A percentile compares a stretch with the other conserved stretches of the same genome.
Evolutionary conservation across 176 grass and related monocot species (phyloP).

Genomic region (Zoysia pacifica): DNA sequence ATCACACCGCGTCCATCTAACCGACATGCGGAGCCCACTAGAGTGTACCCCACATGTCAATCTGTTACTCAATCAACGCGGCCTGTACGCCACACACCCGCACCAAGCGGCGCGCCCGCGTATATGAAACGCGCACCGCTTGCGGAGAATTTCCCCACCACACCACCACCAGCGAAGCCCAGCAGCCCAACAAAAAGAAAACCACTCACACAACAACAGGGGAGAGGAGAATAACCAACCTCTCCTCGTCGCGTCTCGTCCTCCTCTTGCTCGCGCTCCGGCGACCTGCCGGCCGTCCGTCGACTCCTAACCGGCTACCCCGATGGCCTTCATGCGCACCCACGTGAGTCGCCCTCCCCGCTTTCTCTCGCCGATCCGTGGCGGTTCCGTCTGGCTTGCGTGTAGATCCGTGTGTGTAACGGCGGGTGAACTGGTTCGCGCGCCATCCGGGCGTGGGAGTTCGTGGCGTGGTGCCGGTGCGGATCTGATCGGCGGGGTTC

Average conservation of each 20-base stretch:
- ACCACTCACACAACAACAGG: conserved; percentile 7
- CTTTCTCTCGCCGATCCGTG: not conserved
- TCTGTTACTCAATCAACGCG: no score
- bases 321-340: conserved; percentile 60
- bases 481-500: conserved; percentile 19
- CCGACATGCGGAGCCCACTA: not conserved
- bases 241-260: not conserved
- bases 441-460: not conserved
- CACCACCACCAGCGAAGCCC: not conserved
- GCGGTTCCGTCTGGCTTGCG: not conserved
- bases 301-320: not conserved
- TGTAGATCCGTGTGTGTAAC: conserved; percentile 38
- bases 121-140: conserved; percentile 33
- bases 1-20: not conserved
- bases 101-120: conserved; percentile 24
- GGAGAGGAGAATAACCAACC: not conserved
- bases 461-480: not conserved
- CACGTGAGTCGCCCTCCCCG: conserved; percentile 39
- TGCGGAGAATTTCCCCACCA: conserved; percentile 16
- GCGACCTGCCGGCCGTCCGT: no score
- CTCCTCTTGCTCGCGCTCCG: not conserved
- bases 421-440: not conserved
- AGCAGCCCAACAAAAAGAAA: not conserved
- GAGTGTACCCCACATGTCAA: not conserved
- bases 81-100: not conserved